Evolutionary conservation across 129 eudicot genomes (phyloP).

Genomic region (Flaveria sonorensis): DNA sequence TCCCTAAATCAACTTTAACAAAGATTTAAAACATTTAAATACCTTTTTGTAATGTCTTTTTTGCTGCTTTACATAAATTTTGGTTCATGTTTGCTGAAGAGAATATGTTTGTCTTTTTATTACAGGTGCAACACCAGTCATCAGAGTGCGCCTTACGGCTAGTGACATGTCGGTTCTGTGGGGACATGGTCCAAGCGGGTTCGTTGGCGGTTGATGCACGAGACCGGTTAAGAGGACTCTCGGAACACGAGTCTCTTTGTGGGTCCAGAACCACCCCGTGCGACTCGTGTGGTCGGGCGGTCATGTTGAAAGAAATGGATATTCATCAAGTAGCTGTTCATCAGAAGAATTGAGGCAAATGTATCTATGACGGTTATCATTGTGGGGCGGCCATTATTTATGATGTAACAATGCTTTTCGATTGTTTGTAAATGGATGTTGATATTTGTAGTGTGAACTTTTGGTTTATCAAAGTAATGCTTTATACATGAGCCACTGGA

Average conservation of each 20-base stretch:
- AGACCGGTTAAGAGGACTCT: constrained; percentile 78
- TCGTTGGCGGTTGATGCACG: constrained; percentile 67
- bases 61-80: too few species aligned
- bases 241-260: constrained; percentile 84
- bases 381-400: neutral
- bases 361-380: neutral
- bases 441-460: neutral
- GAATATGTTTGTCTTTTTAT: neutral
- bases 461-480: neutral
- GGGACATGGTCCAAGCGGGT: constrained; percentile 97
- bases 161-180: constrained; percentile 85
- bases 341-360: constrained; percentile 48
- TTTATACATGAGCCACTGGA: neutral
- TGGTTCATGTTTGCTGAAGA: neutral
- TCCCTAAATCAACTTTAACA: neutral
- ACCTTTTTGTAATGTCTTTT: too few species aligned
- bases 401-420: neutral
- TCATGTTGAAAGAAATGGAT: constrained; percentile 97
- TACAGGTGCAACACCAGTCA: constrained; percentile 81
- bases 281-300: constrained; percentile 95
- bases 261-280: constrained; percentile 97
- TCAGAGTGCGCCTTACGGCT: constrained; percentile 73
- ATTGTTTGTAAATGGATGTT: constrained; percentile 16
- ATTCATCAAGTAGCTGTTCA: constrained; percentile 96
- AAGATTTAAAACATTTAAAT: too few species aligned